Base-by-base conservation (phyloP, 257 asterid genomes). In the Ocimum tenuiflorum region DNA sequence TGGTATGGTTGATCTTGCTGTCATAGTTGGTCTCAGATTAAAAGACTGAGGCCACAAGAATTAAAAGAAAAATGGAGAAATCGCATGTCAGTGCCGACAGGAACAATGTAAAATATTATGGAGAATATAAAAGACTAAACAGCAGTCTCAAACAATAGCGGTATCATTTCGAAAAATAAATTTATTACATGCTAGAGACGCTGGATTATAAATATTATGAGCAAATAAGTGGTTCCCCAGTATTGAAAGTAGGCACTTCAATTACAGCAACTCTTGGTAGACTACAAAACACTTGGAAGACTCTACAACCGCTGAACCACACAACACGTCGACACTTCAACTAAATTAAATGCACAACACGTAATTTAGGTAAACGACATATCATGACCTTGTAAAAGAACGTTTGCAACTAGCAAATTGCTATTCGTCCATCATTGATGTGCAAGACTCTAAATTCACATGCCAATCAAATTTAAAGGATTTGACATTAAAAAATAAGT, bases 11-110 rank as follows among this genome's bases (percentile, higher is more conserved):
- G 85, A 65, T 78, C 81, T 88, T 72, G 87, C 69, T 49, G 81
- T 65, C 47, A 65, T 79, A 2, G 89, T 88, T 67, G 88, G 92
- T 73, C 95, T 80, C 69, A 94, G 95, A 73, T 31, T 88, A 78
- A 90, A 85, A 29, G 99, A 88, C 99, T 94, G 86, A 63, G 59
- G 27, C 64, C 67, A 63, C 38, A 47, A 66, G 18, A 29, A 29
- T 22, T 20, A 57, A 10, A 48, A 13, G 4, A 1, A 1, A 17
- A 63, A 45, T 49, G 52, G 60, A 12, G 55, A 39, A 35, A 76
- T 36, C 14, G 57, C 1, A 54, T 51, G 52, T 65, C 65, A 73
- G 77, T 24, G 50, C 46, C 66, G 17, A 42, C 3, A 23, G 35
- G 27, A 47, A 65, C 33, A 24, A n/a, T 36, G 45, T 14, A 65